Base-by-base conservation (phyloP, 257 asterid genomes). In the Salvia splendens region DNA sequence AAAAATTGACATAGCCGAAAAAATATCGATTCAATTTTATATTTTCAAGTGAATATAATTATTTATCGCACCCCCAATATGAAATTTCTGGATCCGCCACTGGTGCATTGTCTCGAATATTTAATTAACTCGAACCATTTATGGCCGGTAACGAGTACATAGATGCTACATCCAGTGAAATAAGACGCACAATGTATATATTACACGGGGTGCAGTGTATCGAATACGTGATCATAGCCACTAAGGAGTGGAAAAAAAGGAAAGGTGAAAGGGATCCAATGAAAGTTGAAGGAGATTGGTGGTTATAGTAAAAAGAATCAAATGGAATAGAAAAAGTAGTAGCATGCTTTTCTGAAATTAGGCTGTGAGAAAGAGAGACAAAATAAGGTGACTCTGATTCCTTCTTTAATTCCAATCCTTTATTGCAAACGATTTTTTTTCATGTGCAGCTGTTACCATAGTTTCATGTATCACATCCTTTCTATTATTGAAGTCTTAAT, bases 281-380 rank as follows among this genome's bases (percentile, higher is more conserved):
- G 76, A 20, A 20, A 20, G 1, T 20, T 20, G 24, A 75, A 54
- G 73, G 75, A 51, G 84, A 77, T 73, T 69, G 81, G 81, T 62
- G 69, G 72, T 57, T 78, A 33, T 54, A 46, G 79, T 73, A 60
- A 73, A 85, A 79, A 74, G 81, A 76, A 82, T 67, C 74, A 73
- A 78, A 64, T 51, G 70, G 68, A 59, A 58, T 38, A 59, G 67
- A 32, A 74, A 74, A 77, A 63, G 75, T 65, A 64, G 76, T 50
- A 60, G 69, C 64, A 56, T 67, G 77, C 82, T 77, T 81, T 81
- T 64, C 85, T 72, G 61, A 77, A 76, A 66, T 72, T 61, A 53
- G 77, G 79, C 59, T 64, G 14, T 52, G 67, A 68, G 77, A 75
- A 20, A 65, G 84, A 77, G 72, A 69, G 83, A 67, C 80, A 78